Percentiles rank a stretch among this genome's conserved stretches.
phyloP scores from a whole-genome alignment of 768 basidiomycete genomes.

The Leucosporidium creatinivorum region DNA sequence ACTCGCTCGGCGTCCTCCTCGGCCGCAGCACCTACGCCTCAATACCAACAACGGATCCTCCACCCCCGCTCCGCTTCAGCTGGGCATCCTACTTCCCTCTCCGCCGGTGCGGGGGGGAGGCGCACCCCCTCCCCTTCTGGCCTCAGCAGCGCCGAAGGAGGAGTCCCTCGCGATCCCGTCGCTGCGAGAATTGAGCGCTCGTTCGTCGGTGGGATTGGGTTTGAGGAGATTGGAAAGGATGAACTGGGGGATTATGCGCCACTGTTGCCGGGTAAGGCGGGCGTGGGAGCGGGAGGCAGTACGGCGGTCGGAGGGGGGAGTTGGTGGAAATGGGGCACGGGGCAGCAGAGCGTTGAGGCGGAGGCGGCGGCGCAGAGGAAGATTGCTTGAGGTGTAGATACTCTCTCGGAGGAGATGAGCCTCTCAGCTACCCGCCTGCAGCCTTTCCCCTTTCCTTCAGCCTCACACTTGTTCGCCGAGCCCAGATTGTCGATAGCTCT shows the following conservation, averaged over 20 bases:
- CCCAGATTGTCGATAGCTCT: no score
- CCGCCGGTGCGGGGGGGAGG: not conserved
- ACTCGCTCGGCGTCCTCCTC: slow-evolving; percentile 2
- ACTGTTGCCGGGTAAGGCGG: not conserved
- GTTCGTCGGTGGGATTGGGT: slow-evolving; percentile 1
- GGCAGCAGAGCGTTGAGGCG: not conserved
- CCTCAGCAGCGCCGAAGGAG: not conserved
- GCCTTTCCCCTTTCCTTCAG: no score
- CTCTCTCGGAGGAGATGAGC: no score
- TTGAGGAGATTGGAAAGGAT: slow-evolving; percentile 5
- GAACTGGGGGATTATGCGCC: slow-evolving; percentile 1
- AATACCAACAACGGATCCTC: not conserved
- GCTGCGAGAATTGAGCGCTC: slow-evolving; percentile 4
- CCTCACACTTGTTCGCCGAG: no score
- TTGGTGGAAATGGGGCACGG: slow-evolving; percentile 3
- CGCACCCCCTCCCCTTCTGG: not conserved
- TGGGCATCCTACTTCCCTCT: not conserved
- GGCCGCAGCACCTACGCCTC: not conserved
- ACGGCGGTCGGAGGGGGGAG: not conserved
- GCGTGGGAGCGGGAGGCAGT: slow-evolving; percentile 1
- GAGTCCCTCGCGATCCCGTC: not conserved
- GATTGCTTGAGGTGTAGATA: not conserved
- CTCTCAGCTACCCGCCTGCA: no score
- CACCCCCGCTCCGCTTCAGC: slow-evolving; percentile 7
- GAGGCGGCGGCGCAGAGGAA: not conserved